Evolutionary conservation across 2,329 filamentous ascomycete species (phyloP).

Genomic region (Penicillium hordei): DNA sequence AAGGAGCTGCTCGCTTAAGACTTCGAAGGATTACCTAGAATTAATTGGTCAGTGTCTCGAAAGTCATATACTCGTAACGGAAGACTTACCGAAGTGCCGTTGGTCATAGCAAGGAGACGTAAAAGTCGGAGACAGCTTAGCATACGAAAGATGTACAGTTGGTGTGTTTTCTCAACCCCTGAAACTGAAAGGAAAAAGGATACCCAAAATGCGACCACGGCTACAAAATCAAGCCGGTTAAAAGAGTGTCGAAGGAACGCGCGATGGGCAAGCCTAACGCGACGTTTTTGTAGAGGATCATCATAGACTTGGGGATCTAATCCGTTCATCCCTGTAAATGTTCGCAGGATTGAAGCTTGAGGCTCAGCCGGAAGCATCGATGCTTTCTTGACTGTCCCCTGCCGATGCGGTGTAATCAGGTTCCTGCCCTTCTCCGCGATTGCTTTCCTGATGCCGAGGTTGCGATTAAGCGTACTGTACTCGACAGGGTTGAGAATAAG

Average conservation of each 20-base stretch:
- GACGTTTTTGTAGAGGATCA: conserved; percentile 73
- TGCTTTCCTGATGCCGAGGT: conserved; percentile 70
- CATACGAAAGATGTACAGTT: conserved; percentile 93
- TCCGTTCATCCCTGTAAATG: conserved; percentile 72
- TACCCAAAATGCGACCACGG: conserved; percentile 93
- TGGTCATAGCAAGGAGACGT: conserved; percentile 84
- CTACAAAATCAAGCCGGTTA: conserved; percentile 91
- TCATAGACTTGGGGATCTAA: conserved; percentile 56
- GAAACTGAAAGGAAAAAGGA: conserved; percentile 72
- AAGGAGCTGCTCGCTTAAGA: conserved; percentile 89
- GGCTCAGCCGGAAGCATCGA: conserved; percentile 40
- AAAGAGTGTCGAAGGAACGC: conserved; percentile 95
- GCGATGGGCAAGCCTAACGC: conserved; percentile 80
- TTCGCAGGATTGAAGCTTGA: conserved; percentile 64
- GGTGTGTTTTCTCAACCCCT: conserved; percentile 65
- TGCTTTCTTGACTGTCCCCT: conserved; percentile 62
- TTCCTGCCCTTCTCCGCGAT: conserved; percentile 73
- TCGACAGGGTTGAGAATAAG: conserved; percentile 87
- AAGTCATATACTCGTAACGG: not conserved
- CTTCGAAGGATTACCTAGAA: conserved; percentile 83
- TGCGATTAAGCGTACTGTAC: conserved; percentile 85
- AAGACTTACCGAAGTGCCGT: conserved; percentile 77
- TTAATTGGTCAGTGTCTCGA: conserved; percentile 19
- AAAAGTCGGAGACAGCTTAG: conserved; percentile 91
- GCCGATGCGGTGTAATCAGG: conserved; percentile 78